Base-by-base conservation (phyloP, 2,329 filamentous ascomycete species). In the Colletotrichum sp. region DNA sequence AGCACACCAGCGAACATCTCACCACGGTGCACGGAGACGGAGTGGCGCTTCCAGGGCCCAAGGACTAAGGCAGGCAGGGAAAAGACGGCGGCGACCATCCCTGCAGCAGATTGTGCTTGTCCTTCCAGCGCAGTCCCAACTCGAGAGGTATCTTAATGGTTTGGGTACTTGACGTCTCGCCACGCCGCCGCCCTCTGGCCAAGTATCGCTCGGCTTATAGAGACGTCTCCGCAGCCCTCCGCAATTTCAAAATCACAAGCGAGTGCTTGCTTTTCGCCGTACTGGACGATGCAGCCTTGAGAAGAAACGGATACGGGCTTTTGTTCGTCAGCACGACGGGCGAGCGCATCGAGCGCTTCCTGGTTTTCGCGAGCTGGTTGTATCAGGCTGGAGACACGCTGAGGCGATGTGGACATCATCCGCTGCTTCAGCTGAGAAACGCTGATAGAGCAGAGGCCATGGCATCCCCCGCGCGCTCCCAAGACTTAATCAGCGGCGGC, bases 221-320 rank as follows among this genome's bases (percentile, higher is more conserved):
- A 16, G n/a, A 21, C 38, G 24, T 43, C 52, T 58, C 48, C 55
- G 36, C 30, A 60, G 38, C 64, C 43, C 56, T 60, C 38, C 56
- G 56, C 64, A 62, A 58, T 68, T 36, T 73, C 64, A 26, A 56
- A 52, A 62, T 64, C 64, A 64, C 70, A 65, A 65, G 70, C 70
- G 64, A 73, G 70, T 56, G 24, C 56, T 68, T 73, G 56, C 58
- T 60, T 69, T 48, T 72, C 15, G 48, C 56, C 64, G 32, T 52
- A 52, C 58, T 30, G 64, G 26, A 64, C n/a, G 26, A 75, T 60
- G 70, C 55, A 26, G 55, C 68, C 43, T 21, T 60, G 55, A 66
- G 36, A 66, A 62, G 24, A 38, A 62, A 26, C 32, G 43, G 70
- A 48, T 60, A 52, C 43, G 56, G 55, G 55, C 43, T 71, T 60